Evolutionary conservation across 257 asterid genomes (phyloP), one percentile per base, ranked within the genome.

Genomic region (Jaltomata sinuosa): DNA sequence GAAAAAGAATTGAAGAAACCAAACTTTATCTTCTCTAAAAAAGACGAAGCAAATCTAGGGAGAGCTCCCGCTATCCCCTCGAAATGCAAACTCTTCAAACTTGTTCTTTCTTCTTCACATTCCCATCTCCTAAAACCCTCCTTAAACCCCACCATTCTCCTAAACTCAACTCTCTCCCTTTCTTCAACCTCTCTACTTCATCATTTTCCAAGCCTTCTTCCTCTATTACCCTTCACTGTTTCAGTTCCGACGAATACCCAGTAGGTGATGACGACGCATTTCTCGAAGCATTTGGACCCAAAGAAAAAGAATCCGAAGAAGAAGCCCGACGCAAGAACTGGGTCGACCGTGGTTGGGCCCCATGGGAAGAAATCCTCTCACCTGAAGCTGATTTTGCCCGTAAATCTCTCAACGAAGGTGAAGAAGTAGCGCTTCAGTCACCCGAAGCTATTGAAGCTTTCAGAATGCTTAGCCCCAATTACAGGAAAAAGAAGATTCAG

Each of bases 341-440:
- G 99, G 65, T 96, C 34, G 99, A 96, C 55, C 90, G 98, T 81
- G 99, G 99, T 9, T 96, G 99, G 99, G 99, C 99, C 21, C 99
- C 99, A 0, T 96, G 99, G 99, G 99, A 96, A 81, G 99, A 96
- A 88, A 90, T 96, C 69, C 97, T 96, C 61, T 89, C 98, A 10
- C 99, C 99, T 0, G 99, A 96, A 87, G 99, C 91, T 1, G 88
- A 92, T 69, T 96, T 96, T 61, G 99, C 99, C 0, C 82, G 99
- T 11, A 88, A 85, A 49, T 94, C 99, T 6, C 97, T 96, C 31
- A 94, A 94, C 77, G 99, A 96, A 85, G 99, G 99, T 22, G 99
- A 96, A 61, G 99, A 96, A 83, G 99, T 96, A 11, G 94, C 99
- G 27, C 97, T 96, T 25, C 94, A 93, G 53, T 42, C 92, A 36